Conservation (phyloP, 2,329 filamentous ascomycete genomes). For the Macrophomina phaseolina region DNA sequence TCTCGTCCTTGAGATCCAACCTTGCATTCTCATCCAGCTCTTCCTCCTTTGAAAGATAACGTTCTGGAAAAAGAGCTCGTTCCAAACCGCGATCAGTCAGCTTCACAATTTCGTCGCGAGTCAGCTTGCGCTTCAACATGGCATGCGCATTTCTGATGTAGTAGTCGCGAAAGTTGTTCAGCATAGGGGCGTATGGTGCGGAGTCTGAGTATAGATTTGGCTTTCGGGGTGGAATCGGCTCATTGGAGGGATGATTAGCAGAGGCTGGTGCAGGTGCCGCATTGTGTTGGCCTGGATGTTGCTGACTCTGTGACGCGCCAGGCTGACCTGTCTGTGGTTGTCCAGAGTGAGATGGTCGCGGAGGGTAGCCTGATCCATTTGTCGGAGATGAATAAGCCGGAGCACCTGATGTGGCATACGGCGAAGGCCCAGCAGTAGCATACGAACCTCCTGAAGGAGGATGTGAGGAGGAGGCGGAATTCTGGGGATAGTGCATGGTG, state of each 20-base stretch:
- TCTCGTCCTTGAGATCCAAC: slow-evolving; percentile 26
- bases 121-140: slow-evolving; percentile 20
- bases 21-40: slow-evolving; percentile 21
- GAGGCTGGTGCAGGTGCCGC: not conserved
- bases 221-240: slow-evolving; percentile 24
- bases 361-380: not conserved
- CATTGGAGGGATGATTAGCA: not conserved
- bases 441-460: slow-evolving; percentile 8
- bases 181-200: slow-evolving; percentile 22
- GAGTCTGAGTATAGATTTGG: slow-evolving; percentile 18
- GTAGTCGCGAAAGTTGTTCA: slow-evolving; percentile 26
- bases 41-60: slow-evolving; percentile 17
- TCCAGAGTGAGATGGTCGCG: slow-evolving; percentile 12
- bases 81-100: slow-evolving; percentile 26
- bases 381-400: slow-evolving; percentile 17
- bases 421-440: slow-evolving; percentile 23
- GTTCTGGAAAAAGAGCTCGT: slow-evolving; percentile 19
- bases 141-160: slow-evolving; percentile 22
- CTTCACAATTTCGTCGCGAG: slow-evolving; percentile 19
- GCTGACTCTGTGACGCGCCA: slow-evolving; percentile 2
- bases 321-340: slow-evolving; percentile 16
- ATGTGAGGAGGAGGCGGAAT: not conserved
- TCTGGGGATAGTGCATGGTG: slow-evolving; percentile 10
- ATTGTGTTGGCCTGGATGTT: slow-evolving; percentile 18
- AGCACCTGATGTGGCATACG: slow-evolving; percentile 7